A percentile compares a stretch with the other conserved stretches of the same genome.
These are phyloP conservation scores for Yamagishiella unicocca DNA, from an alignment of 139 green algal species.

Conservation along the genomic window DNA sequence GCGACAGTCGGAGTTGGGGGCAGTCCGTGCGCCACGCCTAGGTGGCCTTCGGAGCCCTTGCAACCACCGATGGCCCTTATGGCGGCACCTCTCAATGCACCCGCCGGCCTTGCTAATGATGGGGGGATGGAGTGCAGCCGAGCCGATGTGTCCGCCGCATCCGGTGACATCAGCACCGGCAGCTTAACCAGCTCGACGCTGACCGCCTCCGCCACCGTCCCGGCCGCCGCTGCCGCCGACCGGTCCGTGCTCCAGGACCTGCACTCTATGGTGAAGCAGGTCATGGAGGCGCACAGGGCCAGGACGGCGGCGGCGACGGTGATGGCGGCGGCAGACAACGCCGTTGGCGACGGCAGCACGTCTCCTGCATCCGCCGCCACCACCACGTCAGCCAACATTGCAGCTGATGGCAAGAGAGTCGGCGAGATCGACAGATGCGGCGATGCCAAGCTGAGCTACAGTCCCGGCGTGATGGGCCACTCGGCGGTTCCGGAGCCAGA, in stretches of 20 bases:
- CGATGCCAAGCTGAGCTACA: background rate
- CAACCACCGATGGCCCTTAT: too few relatives aligned
- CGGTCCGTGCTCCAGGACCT: conserved; percentile 34
- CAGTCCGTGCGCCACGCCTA: background rate
- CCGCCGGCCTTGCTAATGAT: too few relatives aligned
- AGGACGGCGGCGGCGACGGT: background rate
- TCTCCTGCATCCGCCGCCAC: background rate
- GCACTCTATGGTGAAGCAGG: conserved; percentile 19
- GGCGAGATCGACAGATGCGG: background rate
- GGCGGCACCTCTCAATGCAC: too few relatives aligned
- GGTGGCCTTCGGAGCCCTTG: too few relatives aligned
- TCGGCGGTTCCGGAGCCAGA: background rate
- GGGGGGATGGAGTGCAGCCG: too few relatives aligned
- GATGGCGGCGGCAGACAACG: background rate
- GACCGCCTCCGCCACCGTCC: conserved; percentile 26
- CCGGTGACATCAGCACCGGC: too few relatives aligned
- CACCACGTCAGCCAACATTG: background rate
- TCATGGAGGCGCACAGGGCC: conserved; percentile 5
- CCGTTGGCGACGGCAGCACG: background rate
- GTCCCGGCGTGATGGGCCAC: conserved; percentile 14
- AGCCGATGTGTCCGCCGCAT: too few relatives aligned
- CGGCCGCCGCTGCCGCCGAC: background rate
- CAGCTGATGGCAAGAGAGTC: background rate
- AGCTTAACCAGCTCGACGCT: background rate
- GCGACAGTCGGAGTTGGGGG: background rate